These are phyloP conservation scores for Potentilla sterilis DNA, from an alignment of 306 rosid species.

Conservation along the genomic window DNA sequence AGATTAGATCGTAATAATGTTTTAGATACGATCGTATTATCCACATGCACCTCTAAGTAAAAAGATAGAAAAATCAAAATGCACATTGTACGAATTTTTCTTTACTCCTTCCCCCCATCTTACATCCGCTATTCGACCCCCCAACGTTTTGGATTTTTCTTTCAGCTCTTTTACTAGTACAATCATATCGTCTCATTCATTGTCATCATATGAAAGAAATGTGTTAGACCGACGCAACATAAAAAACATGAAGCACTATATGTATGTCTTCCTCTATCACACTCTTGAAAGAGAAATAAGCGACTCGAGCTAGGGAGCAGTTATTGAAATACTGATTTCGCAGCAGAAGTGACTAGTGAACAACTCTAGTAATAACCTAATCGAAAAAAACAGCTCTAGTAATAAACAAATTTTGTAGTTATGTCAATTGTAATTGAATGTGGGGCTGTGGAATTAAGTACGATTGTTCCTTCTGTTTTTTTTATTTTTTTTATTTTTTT, in stretches of 20 bases:
- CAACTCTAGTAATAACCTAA: neutral
- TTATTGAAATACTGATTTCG: neutral
- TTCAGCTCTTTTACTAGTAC: neutral
- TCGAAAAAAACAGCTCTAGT: neutral
- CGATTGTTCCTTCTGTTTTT: neutral
- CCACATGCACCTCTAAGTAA: too few species aligned
- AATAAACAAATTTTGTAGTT: neutral
- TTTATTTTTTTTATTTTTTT: too few species aligned
- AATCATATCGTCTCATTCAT: neutral
- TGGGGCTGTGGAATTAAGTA: neutral
- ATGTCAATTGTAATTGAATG: neutral
- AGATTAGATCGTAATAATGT: too few species aligned
- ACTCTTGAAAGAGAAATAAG: too few species aligned
- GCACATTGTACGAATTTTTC: neutral
- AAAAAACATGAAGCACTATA: neutral
- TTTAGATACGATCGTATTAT: too few species aligned
- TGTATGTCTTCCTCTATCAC: too few species aligned
- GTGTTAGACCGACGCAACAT: constrained; percentile 15
- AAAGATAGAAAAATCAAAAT: too few species aligned
- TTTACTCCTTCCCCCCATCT: neutral
- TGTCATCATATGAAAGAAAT: neutral
- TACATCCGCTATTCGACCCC: too few species aligned
- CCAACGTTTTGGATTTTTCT: neutral
- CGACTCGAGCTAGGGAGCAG: too few species aligned
- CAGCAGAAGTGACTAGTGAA: neutral